These are phyloP conservation scores for Gonium pectorale DNA, from an alignment of 139 green algal genomes.

Conservation along the genomic window DNA sequence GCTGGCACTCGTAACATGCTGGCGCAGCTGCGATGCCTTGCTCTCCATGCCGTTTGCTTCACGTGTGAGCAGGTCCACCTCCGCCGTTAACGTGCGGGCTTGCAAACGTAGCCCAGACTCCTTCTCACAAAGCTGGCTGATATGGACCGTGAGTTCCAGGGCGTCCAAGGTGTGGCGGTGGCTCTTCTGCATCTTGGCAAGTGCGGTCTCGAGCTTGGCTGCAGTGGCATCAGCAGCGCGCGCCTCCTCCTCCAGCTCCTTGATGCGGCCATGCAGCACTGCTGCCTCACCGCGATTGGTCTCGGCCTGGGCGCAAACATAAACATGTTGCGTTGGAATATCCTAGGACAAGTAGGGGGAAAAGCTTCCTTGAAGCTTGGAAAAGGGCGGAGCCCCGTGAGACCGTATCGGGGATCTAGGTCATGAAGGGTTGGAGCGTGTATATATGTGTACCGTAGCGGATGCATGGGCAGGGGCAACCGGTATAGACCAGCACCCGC, in stretches of 20 bases:
- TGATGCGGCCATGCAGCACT: slow-evolving; percentile 20
- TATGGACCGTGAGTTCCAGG: slow-evolving; percentile 2
- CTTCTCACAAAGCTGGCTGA: not conserved
- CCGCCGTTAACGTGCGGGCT: not conserved
- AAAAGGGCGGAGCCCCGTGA: too few species aligned
- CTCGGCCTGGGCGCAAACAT: slow-evolving; percentile 34
- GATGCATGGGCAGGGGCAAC: too few species aligned
- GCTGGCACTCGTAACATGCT: slow-evolving; percentile 29
- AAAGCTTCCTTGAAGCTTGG: too few species aligned
- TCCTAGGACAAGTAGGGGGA: not conserved
- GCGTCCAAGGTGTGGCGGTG: slow-evolving; percentile 27
- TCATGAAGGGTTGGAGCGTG: too few species aligned
- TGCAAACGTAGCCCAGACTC: not conserved
- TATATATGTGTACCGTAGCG: too few species aligned
- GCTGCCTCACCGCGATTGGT: slow-evolving; percentile 20
- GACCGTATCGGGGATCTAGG: too few species aligned
- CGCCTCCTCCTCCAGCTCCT: slow-evolving; percentile 21
- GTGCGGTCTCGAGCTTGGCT: not conserved
- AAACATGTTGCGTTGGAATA: too few species aligned
- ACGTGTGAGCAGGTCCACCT: not conserved
- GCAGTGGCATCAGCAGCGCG: not conserved
- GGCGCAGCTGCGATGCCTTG: slow-evolving; percentile 29
- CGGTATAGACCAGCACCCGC: too few species aligned
- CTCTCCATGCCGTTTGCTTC: not conserved
- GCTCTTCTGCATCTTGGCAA: not conserved